Evolutionary conservation across 371 early-diverging fungal species (phyloP), one percentile per base, ranked within the genome.

Genomic region (Batrachochytrium dendrobatidis): DNA sequence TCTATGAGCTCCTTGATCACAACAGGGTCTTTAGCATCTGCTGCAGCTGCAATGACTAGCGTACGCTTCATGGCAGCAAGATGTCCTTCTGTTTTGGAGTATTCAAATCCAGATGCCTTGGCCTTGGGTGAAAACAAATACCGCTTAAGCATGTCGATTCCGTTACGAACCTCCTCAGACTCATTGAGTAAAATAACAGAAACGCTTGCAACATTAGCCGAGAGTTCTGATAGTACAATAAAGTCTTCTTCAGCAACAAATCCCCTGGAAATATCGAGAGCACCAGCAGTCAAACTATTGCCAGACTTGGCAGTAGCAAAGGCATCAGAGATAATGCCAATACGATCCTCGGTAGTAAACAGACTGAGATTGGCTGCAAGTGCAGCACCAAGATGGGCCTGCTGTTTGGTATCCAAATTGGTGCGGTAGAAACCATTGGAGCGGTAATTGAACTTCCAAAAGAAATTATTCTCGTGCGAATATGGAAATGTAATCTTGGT

Each of bases 271-370:
- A 89, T 63, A 25, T 73, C 73, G 61, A 91, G 69, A 45, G 85
- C 79, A 29, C 71, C 79, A 44, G 71, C 71, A n/a, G 87, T 84
- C 26, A 71, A 66, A 24, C 70, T 66, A 46, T 83, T 68, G 5
- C 89, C 82, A 63, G 89, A 76, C 51, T 69, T 63, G 25, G 84
- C 81, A 54, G 92, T 68, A 2, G 84, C 76, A 28, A 81, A 82
- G 4, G 81, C 68, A 69, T 82, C 82, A 20, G 62, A 39, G 39
- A 79, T 10, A 22, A 82, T 58, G 34, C 73, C 71, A 56, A 77
- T 60, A 10, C 75, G 70, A 64, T 82, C 82, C 33, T 56, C 62
- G 6, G 68, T 63, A 17, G 68, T 24, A 28, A 81, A 61, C 6
- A 59, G 59, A 17, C 43, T 64, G 64, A 57, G 60, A 58, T 70